Conservation (phyloP, 2,329 filamentous ascomycete genomes). For the Trichoderma koningii region DNA sequence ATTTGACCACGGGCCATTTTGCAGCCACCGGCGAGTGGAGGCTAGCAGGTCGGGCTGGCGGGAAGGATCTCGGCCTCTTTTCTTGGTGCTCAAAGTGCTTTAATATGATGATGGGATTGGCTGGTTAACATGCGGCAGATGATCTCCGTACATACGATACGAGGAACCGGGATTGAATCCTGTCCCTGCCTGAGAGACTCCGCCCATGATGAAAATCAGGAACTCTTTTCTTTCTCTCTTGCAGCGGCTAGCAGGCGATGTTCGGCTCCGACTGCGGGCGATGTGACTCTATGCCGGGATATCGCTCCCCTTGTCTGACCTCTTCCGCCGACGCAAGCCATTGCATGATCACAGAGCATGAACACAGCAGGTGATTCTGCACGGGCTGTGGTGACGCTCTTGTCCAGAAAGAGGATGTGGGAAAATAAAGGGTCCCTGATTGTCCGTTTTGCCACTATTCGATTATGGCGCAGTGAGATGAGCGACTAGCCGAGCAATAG, state of each 20-base stretch:
- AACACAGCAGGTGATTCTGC: slow-evolving; percentile 12
- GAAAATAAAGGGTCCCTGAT: neutral
- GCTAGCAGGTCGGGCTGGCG: neutral
- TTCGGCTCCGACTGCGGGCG: slow-evolving; percentile 15
- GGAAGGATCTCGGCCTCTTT: slow-evolving; percentile 19
- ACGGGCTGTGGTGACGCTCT: neutral
- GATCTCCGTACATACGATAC: neutral
- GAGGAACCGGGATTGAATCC: neutral
- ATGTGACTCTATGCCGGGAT: slow-evolving; percentile 18
- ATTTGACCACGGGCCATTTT: neutral
- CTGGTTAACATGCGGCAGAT: neutral
- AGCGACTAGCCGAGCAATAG: neutral
- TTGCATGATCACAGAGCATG: neutral
- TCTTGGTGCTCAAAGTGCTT: neutral
- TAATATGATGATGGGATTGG: neutral
- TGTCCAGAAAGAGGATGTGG: neutral
- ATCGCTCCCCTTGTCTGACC: slow-evolving; percentile 9
- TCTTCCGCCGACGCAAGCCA: slow-evolving; percentile 22
- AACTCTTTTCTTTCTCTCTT: neutral
- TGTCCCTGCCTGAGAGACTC: neutral
- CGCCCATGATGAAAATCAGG: neutral
- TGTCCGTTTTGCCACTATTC: neutral
- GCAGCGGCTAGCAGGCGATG: neutral
- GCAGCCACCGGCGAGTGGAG: slow-evolving; percentile 1
- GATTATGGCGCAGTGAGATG: slow-evolving; percentile 1